Conservation (phyloP, 805 yeast species). For the Cyberlindnera mycetangii region DNA sequence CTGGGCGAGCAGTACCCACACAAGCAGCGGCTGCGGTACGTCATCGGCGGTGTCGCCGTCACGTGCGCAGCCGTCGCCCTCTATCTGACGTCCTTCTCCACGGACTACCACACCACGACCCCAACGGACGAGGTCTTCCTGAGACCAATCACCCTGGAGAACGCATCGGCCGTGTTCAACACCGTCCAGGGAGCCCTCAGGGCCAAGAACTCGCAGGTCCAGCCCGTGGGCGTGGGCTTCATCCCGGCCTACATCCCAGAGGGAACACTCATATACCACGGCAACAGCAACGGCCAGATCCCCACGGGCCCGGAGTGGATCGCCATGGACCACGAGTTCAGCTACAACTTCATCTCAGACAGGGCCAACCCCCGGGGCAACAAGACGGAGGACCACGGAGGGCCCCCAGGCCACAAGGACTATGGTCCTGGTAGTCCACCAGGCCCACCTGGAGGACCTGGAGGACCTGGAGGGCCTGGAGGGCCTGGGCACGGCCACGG, state of each 20-base stretch:
- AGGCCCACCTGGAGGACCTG: slow-evolving; percentile 4
- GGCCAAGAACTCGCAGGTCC: slow-evolving; percentile 47
- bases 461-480: neutral
- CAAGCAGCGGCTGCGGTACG: slow-evolving; percentile 1
- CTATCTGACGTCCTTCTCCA: neutral
- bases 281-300: slow-evolving; percentile 38
- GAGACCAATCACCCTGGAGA: slow-evolving; percentile 34
- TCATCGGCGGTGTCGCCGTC: slow-evolving; percentile 1
- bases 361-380: slow-evolving; percentile 16
- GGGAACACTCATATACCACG: slow-evolving; percentile 56
- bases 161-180: slow-evolving; percentile 56
- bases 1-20: slow-evolving; percentile 2
- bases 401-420: slow-evolving; percentile 4
- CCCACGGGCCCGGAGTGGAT: slow-evolving; percentile 57
- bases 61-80: neutral
- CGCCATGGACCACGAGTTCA: slow-evolving; percentile 62
- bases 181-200: slow-evolving; percentile 51
- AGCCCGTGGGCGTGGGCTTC: slow-evolving; percentile 55
- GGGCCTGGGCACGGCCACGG: slow-evolving; percentile 1
- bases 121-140: neutral
- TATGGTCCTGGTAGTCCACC: slow-evolving; percentile 7
- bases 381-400: slow-evolving; percentile 4
- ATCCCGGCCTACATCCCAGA: slow-evolving; percentile 60
- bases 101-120: neutral
- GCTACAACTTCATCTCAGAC: slow-evolving; percentile 43